Conservation (phyloP, 805 yeast genomes). For the Ogataea ganodermae region DNA sequence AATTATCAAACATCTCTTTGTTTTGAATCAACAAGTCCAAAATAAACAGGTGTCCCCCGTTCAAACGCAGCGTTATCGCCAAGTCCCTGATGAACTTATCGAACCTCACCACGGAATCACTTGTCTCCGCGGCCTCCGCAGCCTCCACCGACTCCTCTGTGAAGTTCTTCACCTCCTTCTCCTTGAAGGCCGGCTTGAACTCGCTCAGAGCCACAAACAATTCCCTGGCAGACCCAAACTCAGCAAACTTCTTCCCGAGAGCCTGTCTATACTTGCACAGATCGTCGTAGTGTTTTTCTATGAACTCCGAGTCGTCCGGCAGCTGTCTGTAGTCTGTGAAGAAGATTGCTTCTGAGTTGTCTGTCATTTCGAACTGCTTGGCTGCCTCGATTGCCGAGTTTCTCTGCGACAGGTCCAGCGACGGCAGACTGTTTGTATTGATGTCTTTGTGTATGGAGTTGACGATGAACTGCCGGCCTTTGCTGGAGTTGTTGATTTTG, state of each 20-base stretch:
- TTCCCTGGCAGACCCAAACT: slow-evolving; percentile 41
- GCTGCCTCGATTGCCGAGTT: slow-evolving; percentile 34
- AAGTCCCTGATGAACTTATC: slow-evolving; percentile 43
- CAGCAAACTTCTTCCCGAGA: slow-evolving; percentile 38
- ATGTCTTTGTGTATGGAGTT: slow-evolving; percentile 25
- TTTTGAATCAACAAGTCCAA: slow-evolving; percentile 59
- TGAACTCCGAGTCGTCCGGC: slow-evolving; percentile 55
- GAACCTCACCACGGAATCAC: slow-evolving; percentile 24
- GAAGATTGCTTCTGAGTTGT: slow-evolving; percentile 15
- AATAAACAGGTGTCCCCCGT: slow-evolving; percentile 60
- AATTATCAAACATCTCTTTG: slow-evolving; percentile 46
- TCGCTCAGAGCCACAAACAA: slow-evolving; percentile 42
- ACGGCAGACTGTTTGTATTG: slow-evolving; percentile 22
- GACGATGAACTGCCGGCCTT: slow-evolving; percentile 21
- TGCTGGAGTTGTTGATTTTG: slow-evolving; percentile 20
- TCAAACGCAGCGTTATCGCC: slow-evolving; percentile 45
- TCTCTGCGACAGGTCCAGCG: slow-evolving; percentile 6
- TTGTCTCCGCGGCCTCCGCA: slow-evolving; percentile 7
- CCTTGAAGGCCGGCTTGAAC: slow-evolving; percentile 27
- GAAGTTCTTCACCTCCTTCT: slow-evolving; percentile 18
- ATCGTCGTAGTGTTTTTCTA: slow-evolving; percentile 50
- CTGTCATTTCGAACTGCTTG: slow-evolving; percentile 21
- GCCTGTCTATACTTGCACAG: slow-evolving; percentile 36
- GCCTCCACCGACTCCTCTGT: slow-evolving; percentile 11
- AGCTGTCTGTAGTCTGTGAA: slow-evolving; percentile 44